Evolutionary conservation across 495 filamentous ascomycete genomes (phyloP), one percentile per base, ranked within the genome.

Genomic region (Jackrogersella minutella): DNA sequence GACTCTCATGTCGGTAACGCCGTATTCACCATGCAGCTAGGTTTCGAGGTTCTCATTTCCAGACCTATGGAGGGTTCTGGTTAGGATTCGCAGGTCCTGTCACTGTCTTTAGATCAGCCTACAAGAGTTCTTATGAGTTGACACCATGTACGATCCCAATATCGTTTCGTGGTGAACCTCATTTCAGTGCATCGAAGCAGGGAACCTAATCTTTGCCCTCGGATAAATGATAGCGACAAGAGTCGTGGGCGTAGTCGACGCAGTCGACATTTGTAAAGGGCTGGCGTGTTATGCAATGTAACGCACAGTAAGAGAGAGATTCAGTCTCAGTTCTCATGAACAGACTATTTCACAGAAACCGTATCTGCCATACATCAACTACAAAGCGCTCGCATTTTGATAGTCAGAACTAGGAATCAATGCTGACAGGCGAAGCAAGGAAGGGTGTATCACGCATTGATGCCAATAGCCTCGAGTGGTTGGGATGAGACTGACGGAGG

Each of bases 41-140:
- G 40, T 41, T 50, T 28, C n/a, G 30, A 41, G 28, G 5, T 39
- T 54, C 47, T 59, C n/a, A 11, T 24, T 31, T 19, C 7, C 16
- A 33, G 33, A 50, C 40, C 41, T 44, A 21, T n/a, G n/a, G n/a
- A n/a, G 58, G 2, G 21, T 37, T 51, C n/a, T 26, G 5, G 41
- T 28, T 51, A 53, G 10, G 39, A 62, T 49, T 47, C 26, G 55
- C 61, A 62, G 28, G 41, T 17, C 36, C 43, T 17, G 11, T 26
- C 47, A 41, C 46, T 24, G 54, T 59, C 36, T 57, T 28, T 22
- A 30, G 59, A 46, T 60, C 59, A 31, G 49, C 55, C 55, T 33
- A 37, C 41, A 19, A 30, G 43, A 40, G 21, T 53, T 58, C 41
- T 9, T 57, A 19, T 56, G 16, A 49, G 37, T 34, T 30, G 24